Base-by-base conservation (phyloP, 257 asterid genomes). In the Leonotis leonurus region DNA sequence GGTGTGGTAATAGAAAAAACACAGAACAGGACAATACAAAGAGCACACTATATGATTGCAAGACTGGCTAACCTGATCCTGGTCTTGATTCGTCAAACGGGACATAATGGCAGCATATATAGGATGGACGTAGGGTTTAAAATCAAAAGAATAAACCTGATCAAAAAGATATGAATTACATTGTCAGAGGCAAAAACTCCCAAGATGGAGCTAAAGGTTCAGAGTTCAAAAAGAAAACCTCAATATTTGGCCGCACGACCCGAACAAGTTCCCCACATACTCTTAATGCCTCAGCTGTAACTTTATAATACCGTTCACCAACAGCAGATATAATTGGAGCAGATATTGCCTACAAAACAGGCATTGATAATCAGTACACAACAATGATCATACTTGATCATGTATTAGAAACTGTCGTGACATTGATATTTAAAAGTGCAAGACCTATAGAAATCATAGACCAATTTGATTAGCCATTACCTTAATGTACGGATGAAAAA, bases 191-290 rank as follows among this genome's bases (percentile, higher is more conserved):
- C 49, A 16, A 5, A 53, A 50, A 30, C 62, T 8, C 44, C 22
- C 22, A 66, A 25, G 39, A 44, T 49, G 51, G 27, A 29, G 16
- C 17, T 30, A 53, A 63, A 63, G n/a, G 53, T 18, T 32, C 48
- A 69, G 67, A 62, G 44, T 64, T 59, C 55, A 54, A 60, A 53
- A 52, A 56, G 56, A 20, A 29, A 46, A 89, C 99, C 94, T 85
- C 83, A 67, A 87, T 73, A 70, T 78, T 78, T 68, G 99, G 97
- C 35, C 99, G 93, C 65, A 89, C 85, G 30, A 89, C 95, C 32
- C 97, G 94, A 37, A 93, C 92, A 71, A 93, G 94, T 80, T 93
- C 99, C 73, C 99, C 99, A 55, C 97, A 93, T 40, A 82, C 99
- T 82, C 97, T 77, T 61, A 93, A 80, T 33, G 99, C 99, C 70